These are phyloP conservation scores for Blumeria graminis DNA, from an alignment of 2,329 filamentous ascomycete genomes.

Conservation along the genomic window DNA sequence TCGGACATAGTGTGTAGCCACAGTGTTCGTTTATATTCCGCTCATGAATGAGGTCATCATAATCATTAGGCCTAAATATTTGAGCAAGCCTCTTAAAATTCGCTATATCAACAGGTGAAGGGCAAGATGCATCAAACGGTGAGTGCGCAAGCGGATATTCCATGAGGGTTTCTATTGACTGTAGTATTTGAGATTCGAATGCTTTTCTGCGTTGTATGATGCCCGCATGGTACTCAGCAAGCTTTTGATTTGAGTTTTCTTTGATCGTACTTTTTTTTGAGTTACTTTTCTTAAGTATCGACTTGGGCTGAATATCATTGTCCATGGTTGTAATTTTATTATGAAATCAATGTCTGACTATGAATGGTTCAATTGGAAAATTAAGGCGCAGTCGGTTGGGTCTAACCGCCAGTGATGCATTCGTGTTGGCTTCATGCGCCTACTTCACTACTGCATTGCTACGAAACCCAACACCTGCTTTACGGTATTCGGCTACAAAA, in stretches of 20 bases:
- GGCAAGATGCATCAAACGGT: conserved; percentile 24
- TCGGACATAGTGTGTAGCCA: conserved; percentile 60
- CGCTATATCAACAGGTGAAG: conserved; percentile 32
- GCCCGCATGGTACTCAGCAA: conserved; percentile 61
- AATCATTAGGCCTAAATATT: conserved; percentile 67
- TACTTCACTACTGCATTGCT: no score
- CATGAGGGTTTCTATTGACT: conserved; percentile 37
- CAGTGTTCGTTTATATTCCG: conserved; percentile 64
- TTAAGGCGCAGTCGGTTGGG: no score
- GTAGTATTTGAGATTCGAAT: conserved; percentile 49
- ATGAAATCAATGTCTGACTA: background rate
- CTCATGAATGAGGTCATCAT: conserved; percentile 71
- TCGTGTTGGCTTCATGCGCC: no score
- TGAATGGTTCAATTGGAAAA: background rate
- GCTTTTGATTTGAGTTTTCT: conserved; percentile 26
- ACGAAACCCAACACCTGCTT: no score
- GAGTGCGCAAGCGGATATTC: conserved; percentile 19
- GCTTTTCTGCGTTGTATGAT: conserved; percentile 66
- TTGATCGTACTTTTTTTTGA: conserved; percentile 19
- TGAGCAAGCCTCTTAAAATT: conserved; percentile 42
- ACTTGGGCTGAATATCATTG: conserved; percentile 19
- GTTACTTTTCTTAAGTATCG: conserved; percentile 35
- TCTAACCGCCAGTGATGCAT: no score
- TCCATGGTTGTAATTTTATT: conserved; percentile 8
- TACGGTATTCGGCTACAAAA: no score